These are phyloP conservation scores for Lactuca saligna DNA, from an alignment of 129 eudicot genomes.

Conservation along the genomic window DNA sequence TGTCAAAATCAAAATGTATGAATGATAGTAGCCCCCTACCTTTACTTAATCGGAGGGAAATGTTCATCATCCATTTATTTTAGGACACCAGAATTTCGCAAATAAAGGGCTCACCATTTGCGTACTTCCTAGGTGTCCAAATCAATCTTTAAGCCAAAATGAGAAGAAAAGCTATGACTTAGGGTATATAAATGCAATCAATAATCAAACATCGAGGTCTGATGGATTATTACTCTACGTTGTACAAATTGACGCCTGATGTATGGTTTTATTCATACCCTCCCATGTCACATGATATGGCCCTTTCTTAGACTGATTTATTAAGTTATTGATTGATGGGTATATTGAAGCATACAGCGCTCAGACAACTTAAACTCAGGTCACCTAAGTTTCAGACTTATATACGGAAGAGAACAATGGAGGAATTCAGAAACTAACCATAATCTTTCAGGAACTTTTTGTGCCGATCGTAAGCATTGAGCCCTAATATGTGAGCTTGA, in stretches of 20 bases:
- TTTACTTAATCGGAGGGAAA: constrained; percentile 56
- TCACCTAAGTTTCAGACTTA: no score
- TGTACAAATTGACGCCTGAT: no score
- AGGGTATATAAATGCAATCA: neutral
- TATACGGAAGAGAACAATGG: neutral
- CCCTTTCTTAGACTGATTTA: no score
- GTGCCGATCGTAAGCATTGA: constrained; percentile 95
- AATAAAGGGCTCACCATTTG: constrained; percentile 48
- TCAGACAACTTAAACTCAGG: no score
- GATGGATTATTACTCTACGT: no score
- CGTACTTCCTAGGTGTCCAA: constrained; percentile 38
- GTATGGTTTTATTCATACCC: no score
- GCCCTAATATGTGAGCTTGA: constrained; percentile 88
- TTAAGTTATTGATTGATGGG: no score
- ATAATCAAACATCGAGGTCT: no score
- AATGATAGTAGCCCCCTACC: constrained; percentile 77
- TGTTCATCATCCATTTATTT: constrained; percentile 70
- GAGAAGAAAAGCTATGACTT: neutral
- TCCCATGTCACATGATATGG: no score
- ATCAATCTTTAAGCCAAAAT: constrained; percentile 8
- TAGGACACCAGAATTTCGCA: constrained; percentile 54
- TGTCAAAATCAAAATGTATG: constrained; percentile 34
- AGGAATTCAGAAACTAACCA: constrained; percentile 42
- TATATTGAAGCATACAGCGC: no score
- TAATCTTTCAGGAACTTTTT: constrained; percentile 81